phyloP scores from a whole-genome alignment of 768 basidiomycete species.

The Macrolepiota fuliginosa region DNA sequence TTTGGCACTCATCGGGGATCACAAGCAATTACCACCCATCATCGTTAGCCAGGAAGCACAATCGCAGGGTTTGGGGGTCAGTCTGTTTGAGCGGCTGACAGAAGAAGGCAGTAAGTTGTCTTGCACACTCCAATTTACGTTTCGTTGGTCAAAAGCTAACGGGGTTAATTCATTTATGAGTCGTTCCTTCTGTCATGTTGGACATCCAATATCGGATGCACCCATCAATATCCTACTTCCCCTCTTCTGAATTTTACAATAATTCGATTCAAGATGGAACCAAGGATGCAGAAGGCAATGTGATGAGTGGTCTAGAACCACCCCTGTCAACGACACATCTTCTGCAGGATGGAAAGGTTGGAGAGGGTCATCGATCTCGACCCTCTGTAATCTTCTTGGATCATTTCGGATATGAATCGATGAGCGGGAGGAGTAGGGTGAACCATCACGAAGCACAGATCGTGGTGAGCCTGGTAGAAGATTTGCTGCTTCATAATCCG shows the following conservation, averaged over 20 bases:
- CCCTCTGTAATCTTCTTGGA: slow-evolving; percentile 80
- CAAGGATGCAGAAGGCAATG: slow-evolving; percentile 47
- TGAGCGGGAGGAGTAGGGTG: slow-evolving; percentile 67
- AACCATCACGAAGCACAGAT: slow-evolving; percentile 79
- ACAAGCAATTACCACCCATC: slow-evolving; percentile 92
- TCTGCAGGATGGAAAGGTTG: slow-evolving; percentile 31
- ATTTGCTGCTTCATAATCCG: slow-evolving; percentile 72
- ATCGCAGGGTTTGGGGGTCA: slow-evolving; percentile 68
- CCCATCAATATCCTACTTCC: slow-evolving; percentile 85
- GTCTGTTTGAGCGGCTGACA: slow-evolving; percentile 89
- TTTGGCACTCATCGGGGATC: slow-evolving; percentile 91
- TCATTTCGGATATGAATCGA: slow-evolving; percentile 67
- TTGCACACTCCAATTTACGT: slow-evolving; percentile 11
- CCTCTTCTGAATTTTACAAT: slow-evolving; percentile 81
- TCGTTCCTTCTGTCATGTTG: slow-evolving; percentile 87
- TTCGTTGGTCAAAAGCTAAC: slow-evolving; percentile 6
- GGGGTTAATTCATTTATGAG: slow-evolving; percentile 31
- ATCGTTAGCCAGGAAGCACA: slow-evolving; percentile 77
- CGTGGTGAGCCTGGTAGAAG: slow-evolving; percentile 78
- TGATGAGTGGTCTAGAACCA: slow-evolving; percentile 52
- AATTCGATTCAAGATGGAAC: slow-evolving; percentile 73
- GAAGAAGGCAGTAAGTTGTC: slow-evolving; percentile 66
- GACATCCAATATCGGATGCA: slow-evolving; percentile 98
- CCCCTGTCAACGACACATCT: slow-evolving; percentile 51
- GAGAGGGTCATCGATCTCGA: slow-evolving; percentile 22